Evolutionary conservation across 2,329 filamentous ascomycete species (phyloP), one percentile per base, ranked within the genome.

Genomic region (Epichloe amarillans): DNA sequence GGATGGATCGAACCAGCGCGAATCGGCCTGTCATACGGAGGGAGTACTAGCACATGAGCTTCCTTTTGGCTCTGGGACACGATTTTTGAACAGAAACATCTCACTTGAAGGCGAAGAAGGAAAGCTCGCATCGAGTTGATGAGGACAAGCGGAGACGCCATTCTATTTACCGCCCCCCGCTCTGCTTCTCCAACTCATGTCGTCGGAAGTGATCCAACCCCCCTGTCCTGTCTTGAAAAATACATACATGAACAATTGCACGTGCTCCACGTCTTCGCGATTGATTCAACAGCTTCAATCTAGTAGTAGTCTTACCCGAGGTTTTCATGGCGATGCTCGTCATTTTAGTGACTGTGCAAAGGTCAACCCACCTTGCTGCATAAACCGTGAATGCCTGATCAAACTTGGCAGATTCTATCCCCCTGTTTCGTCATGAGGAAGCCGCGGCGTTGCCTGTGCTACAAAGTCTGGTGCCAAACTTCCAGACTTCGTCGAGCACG

Each of bases 401-500:
- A 35, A 36, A 36, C 12, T 23, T 15, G 8, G 26, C 14, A 17
- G 8, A 17, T 19, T 49, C 35, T 19, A 6, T 46, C 33, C 4
- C 30, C 50, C 26, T 48, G 7, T 23, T 36, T 19, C 19, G 5
- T 44, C 46, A 48, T 38, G 30, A 42, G 30, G 17, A 21, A 12
- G 21, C n/a, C 23, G 30, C 50, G 38, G 26, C 37, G 43, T 30
- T 54, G 15, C 57, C 55, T 21, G 58, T 52, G 38, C 57, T 59
- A 49, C 60, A 60, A 21, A 84, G 74, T 56, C 72, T 70, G 37
- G 67, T 67, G 5, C 86, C 85, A 70, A 88, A 88, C 67, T 89
- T 89, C 85, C 84, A 89, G 19, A 88, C 84, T 66, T 87, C 78
- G 53, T 87, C 82, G n/a, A 89, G 72, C 11, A 76, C 70, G 40